A percentile compares a stretch with the other conserved stretches of the same genome.
phyloP scores from a whole-genome alignment of 2,329 filamentous ascomycete species.

The Arthrobotrys entomopaga region DNA sequence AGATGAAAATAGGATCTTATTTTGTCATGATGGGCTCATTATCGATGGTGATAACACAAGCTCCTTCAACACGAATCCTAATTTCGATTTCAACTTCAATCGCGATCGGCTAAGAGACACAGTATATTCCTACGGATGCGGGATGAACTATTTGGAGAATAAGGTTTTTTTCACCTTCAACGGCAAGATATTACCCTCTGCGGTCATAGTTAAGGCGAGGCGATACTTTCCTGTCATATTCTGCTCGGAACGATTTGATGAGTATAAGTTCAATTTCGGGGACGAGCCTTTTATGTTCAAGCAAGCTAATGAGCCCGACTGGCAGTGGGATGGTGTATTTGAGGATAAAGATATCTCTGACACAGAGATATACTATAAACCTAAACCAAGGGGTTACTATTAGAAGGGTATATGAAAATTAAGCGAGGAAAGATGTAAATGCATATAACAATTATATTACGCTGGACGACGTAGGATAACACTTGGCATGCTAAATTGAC shows the following conservation, averaged over 20 bases:
- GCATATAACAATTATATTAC: too few relatives aligned
- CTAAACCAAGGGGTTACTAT: not conserved
- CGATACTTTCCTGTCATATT: constrained; percentile 17
- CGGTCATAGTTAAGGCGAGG: not conserved
- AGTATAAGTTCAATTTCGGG: constrained; percentile 20
- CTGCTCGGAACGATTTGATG: not conserved
- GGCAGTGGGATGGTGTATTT: constrained; percentile 24
- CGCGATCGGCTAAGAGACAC: too few relatives aligned
- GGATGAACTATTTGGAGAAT: constrained; percentile 12
- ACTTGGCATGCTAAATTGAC: too few relatives aligned
- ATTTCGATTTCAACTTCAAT: too few relatives aligned
- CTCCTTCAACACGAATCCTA: too few relatives aligned
- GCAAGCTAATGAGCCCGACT: constrained; percentile 7
- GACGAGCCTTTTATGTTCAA: constrained; percentile 13
- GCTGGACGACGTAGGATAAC: too few relatives aligned
- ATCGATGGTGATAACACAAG: too few relatives aligned
- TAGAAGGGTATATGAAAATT: not conserved
- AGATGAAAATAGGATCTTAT: too few relatives aligned
- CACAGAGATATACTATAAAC: not conserved
- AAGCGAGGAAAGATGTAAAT: too few relatives aligned
- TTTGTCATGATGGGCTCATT: too few relatives aligned
- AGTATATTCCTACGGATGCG: constrained; percentile 10
- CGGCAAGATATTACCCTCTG: constrained; percentile 5
- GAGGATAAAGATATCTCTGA: constrained; percentile 9
- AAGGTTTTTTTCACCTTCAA: constrained; percentile 29